Base-by-base conservation (phyloP, 176 grass and related monocot genomes). In the Musa schizocarpa region DNA sequence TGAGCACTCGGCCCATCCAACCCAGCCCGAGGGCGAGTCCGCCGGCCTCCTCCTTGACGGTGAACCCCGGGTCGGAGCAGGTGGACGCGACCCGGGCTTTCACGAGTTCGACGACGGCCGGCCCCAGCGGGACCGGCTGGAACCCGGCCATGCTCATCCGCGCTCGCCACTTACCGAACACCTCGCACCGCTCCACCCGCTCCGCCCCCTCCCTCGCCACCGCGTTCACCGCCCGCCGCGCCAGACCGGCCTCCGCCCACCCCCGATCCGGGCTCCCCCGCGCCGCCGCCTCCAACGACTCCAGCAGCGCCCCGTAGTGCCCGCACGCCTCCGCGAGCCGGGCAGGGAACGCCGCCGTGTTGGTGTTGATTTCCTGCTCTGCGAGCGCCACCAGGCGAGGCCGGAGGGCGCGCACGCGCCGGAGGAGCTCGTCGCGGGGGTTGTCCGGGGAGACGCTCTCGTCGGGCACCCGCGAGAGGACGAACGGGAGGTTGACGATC, bases 301-400 rank as follows among this genome's bases (percentile, higher is more conserved):
- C 70, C 9, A 72, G 70, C 20, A 72, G 50, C 50, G 70, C 9
- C 2, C 70, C 70, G 10, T 72, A 72, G 70, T 72, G 50, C 50
- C 70, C 70, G 50, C 51, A 72, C 50, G 51, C 70, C 70, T 53
- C 70, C 50, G 70, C 50, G 10, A 72, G 23, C 0, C 70, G 70
- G 20, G 70, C 70, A 7, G 70, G 20, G 20, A 65, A 27, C 1
- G 63, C 63, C 21, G 63, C 63, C 22, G 63, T 65, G 63, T 92
- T 92, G 8, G 89, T 86, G 77, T 96, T 96, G 13, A 96, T 58
- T 49, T 96, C 92, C 56, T 92, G 87, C 92, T 96, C 92, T 1
- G 87, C 83, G 9, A 65, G 63, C 21, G 63, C 23, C 63, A 65
- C 63, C 21, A 65, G 10, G 63, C 50, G 51, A 50, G 70, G 70